Conservation (phyloP, 2,329 filamentous ascomycete genomes). For the Xylariales sp. region DNA sequence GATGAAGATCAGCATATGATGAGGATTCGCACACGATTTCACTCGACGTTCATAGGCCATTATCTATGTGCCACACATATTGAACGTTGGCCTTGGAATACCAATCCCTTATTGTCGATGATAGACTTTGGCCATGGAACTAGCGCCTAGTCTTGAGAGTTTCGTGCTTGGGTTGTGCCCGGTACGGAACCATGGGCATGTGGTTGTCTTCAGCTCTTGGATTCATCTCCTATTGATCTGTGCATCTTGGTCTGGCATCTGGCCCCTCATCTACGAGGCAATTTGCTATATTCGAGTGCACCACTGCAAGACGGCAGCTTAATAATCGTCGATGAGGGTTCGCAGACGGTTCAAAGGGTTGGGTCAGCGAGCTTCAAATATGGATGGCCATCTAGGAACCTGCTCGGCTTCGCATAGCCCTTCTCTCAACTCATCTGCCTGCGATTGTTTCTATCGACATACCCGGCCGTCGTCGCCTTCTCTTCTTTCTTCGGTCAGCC, state of each 20-base stretch:
- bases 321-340: neutral
- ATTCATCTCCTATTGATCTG: too few species aligned
- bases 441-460: slow-evolving; percentile 12
- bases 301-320: neutral
- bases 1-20: slow-evolving; percentile 9
- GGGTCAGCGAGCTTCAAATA: slow-evolving; percentile 1
- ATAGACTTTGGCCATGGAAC: too few species aligned
- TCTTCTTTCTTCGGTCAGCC: slow-evolving; percentile 13
- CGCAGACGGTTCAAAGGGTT: neutral
- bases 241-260: neutral
- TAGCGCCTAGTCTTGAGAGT: too few species aligned
- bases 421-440: slow-evolving; percentile 6
- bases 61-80: neutral
- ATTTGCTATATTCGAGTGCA: neutral
- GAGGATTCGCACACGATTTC: neutral
- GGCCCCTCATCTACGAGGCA: neutral
- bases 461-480: slow-evolving; percentile 10
- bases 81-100: neutral
- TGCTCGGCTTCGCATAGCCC: too few species aligned
- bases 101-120: too few species aligned
- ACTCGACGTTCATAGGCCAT: neutral
- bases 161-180: too few species aligned
- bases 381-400: slow-evolving; percentile 7
- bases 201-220: too few species aligned
- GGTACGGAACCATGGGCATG: too few species aligned